Conservation (phyloP, 768 basidiomycete genomes). For the Mycena venus region DNA sequence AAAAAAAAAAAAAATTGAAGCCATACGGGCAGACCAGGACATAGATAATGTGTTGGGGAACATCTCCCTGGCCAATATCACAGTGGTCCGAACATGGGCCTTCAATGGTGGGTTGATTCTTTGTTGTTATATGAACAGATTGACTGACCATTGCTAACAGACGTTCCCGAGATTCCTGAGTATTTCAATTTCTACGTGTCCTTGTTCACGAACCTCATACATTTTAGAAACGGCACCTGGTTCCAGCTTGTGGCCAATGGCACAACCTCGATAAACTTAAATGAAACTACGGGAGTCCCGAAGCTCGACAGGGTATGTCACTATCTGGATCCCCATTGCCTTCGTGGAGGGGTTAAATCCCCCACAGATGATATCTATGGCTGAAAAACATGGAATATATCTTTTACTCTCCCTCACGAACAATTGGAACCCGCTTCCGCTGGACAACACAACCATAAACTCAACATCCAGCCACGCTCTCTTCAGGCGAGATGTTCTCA, state of each 20-base stretch:
- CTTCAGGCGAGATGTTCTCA: slow-evolving; percentile 46
- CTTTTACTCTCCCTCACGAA: slow-evolving; percentile 72
- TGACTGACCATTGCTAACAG: neutral
- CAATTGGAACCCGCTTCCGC: slow-evolving; percentile 66
- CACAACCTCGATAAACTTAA: slow-evolving; percentile 63
- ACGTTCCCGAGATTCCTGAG: slow-evolving; percentile 28
- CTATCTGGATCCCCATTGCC: neutral
- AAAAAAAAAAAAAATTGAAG: slow-evolving; percentile 3
- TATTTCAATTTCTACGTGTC: neutral
- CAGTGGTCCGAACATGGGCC: slow-evolving; percentile 77
- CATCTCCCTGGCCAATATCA: slow-evolving; percentile 68
- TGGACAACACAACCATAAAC: slow-evolving; percentile 37
- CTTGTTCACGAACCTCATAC: slow-evolving; percentile 31
- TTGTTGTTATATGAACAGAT: neutral
- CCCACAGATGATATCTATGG: slow-evolving; percentile 41
- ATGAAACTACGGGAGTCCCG: slow-evolving; percentile 72
- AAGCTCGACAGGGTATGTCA: slow-evolving; percentile 66
- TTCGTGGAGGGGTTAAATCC: slow-evolving; percentile 46
- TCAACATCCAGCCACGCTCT: slow-evolving; percentile 25
- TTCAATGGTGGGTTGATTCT: slow-evolving; percentile 67
- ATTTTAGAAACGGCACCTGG: slow-evolving; percentile 66
- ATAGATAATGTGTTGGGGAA: slow-evolving; percentile 69
- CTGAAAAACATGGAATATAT: slow-evolving; percentile 66
- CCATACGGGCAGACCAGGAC: slow-evolving; percentile 54
- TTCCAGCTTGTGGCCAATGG: slow-evolving; percentile 74